Base-by-base conservation (phyloP, 441 rosid species). In the Mallotus japonicus region DNA sequence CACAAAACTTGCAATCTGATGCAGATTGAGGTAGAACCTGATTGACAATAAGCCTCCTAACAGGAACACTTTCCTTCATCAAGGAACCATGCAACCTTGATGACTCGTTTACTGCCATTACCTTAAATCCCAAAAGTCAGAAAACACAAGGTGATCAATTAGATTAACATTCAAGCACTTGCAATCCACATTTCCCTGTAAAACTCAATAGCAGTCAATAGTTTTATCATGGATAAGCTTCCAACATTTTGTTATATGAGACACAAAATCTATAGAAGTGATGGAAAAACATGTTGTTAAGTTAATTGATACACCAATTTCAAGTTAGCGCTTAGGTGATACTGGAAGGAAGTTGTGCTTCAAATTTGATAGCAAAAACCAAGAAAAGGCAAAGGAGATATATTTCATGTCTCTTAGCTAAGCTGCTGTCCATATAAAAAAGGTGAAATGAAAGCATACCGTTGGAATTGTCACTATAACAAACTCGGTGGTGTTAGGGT, bases 391-490 rank as follows among this genome's bases (percentile, higher is more conserved):
- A 28, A 28, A 28, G 32, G 32, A 28, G 32, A 42, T 24, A 16
- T 13, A 20, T 40, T 14, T 1, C 14, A 59, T 24, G 16, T 50
- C 0, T 14, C 7, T 22, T 58, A 1, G 65, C 28, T 14, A 7
- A 40, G 37, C 32, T 65, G 60, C 28, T 60, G 20, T 44, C 65
- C 22, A 47, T 70, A 77, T 53, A 6, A 65, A 62, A 50, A 22
- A 24, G 67, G 50, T 16, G 40, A 44, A 28, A 37, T 6, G n/a
- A 28, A 75, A 42, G 75, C 69, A 47, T 89, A 89, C 96, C 79
- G 92, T 85, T 70, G 97, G 97, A 84, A 87, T 89, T 49, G 92
- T 87, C 63, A 92, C 96, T 71, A 90, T 85, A 81, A 90, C 75
- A 84, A 92, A 92, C 78, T 90, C 92, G 12, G 89, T 90, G 72